Evolutionary conservation across 2,329 filamentous ascomycete species (phyloP).

Genomic region (Didymella pinodella): DNA sequence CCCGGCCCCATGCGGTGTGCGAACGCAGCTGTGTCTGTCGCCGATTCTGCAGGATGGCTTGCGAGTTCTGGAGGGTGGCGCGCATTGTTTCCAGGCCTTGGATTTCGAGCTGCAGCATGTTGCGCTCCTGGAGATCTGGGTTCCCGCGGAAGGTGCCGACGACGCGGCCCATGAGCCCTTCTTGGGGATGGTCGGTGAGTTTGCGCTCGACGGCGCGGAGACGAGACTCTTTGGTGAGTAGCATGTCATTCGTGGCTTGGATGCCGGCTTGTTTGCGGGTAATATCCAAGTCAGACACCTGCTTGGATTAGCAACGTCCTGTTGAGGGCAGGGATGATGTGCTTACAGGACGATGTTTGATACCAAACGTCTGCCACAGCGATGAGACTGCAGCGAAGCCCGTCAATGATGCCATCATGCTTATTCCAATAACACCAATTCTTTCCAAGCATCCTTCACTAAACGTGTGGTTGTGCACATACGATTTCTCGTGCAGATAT

Average conservation of each 20-base stretch:
- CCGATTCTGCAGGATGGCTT: constrained; percentile 69
- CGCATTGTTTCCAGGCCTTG: constrained; percentile 83
- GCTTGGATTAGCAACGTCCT: constrained; percentile 23
- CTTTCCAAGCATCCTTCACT: constrained; percentile 67
- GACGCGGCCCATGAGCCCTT: constrained; percentile 76
- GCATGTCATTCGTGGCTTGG: constrained; percentile 80
- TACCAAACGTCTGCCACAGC: constrained; percentile 83
- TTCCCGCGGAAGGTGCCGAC: constrained; percentile 74
- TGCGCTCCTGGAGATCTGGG: constrained; percentile 61
- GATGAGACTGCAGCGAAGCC: constrained; percentile 89
- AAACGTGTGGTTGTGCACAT: constrained; percentile 56
- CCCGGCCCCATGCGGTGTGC: constrained; percentile 70
- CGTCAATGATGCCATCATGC: constrained; percentile 85
- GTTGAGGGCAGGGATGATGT: background rate
- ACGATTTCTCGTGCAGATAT: constrained; percentile 58
- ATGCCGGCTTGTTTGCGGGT: constrained; percentile 79
- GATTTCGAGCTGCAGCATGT: constrained; percentile 74
- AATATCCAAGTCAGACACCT: constrained; percentile 75
- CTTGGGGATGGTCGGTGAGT: constrained; percentile 55
- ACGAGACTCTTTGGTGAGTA: constrained; percentile 75
- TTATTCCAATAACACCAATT: constrained; percentile 84
- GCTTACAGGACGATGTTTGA: constrained; percentile 64
- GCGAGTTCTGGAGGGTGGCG: constrained; percentile 70
- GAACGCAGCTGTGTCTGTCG: constrained; percentile 71
- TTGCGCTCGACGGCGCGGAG: constrained; percentile 75